Percentiles rank a stretch among this genome's conserved stretches.
Evolutionary conservation across 2,329 filamentous ascomycete genomes (phyloP).

Genomic region (Seiridium cupressi): DNA sequence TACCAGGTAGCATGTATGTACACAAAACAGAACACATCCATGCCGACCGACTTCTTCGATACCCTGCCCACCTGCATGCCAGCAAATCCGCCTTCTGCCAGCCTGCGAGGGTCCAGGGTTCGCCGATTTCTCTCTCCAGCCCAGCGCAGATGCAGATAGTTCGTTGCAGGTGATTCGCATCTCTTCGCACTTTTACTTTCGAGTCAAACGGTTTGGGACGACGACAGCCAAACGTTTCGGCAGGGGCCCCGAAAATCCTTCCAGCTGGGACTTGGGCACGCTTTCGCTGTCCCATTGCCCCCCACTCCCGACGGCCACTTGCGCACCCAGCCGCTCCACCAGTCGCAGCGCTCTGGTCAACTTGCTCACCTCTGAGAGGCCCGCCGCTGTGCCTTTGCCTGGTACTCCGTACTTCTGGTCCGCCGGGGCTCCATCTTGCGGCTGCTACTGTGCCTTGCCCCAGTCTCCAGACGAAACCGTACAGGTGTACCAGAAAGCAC

Average conservation of each 20-base stretch:
- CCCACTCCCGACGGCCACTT: background rate
- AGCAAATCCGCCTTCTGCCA: background rate
- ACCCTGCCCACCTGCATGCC: slow-evolving; percentile 1
- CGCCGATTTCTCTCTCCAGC: too few species aligned
- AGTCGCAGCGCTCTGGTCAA: background rate
- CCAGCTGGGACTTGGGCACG: background rate
- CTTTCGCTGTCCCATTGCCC: background rate
- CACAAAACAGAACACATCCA: background rate
- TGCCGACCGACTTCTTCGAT: background rate
- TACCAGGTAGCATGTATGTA: background rate
- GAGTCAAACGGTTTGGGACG: background rate
- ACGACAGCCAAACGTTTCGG: background rate
- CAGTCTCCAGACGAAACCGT: slow-evolving; percentile 2
- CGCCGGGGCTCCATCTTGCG: background rate
- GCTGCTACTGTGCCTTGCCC: slow-evolving; percentile 2
- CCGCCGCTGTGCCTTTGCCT: background rate
- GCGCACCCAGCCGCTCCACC: background rate
- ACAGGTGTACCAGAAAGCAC: background rate
- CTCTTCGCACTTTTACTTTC: background rate
- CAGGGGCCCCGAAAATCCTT: background rate
- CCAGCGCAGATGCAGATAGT: too few species aligned
- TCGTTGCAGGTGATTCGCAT: too few species aligned
- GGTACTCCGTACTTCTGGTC: too few species aligned
- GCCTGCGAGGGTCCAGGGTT: too few species aligned
- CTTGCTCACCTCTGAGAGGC: background rate